phyloP scores from a whole-genome alignment of 768 basidiomycete genomes.

The Agrocybe praecox region DNA sequence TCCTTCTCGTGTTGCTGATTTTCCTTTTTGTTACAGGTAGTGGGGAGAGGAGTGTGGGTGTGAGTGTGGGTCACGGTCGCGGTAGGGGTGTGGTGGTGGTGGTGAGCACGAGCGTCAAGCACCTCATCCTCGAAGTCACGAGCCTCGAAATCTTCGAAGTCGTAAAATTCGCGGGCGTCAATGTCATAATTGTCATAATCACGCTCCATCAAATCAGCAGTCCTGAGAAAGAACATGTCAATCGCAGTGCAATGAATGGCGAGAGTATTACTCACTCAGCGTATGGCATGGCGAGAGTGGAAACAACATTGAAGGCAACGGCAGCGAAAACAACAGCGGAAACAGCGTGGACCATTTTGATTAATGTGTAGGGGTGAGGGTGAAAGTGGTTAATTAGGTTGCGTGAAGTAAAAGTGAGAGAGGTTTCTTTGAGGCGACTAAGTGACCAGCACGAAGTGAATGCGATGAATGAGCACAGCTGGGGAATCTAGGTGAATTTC shows the following conservation, averaged over 20 bases:
- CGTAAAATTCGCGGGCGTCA: slow-evolving; percentile 25
- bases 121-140: slow-evolving; percentile 26
- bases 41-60: slow-evolving; percentile 20
- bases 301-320: slow-evolving; percentile 30
- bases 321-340: slow-evolving; percentile 33
- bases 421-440: slow-evolving; percentile 21
- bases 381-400: slow-evolving; percentile 6
- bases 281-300: slow-evolving; percentile 26
- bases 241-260: not conserved
- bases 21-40: slow-evolving; percentile 21
- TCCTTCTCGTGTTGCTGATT: slow-evolving; percentile 12
- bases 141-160: slow-evolving; percentile 22
- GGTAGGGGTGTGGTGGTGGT: slow-evolving; percentile 7
- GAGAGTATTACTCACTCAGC: slow-evolving; percentile 21
- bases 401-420: slow-evolving; percentile 11
- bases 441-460: slow-evolving; percentile 38
- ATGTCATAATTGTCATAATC: slow-evolving; percentile 20
- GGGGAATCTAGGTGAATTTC: slow-evolving; percentile 13
- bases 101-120: slow-evolving; percentile 17
- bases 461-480: slow-evolving; percentile 38
- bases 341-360: slow-evolving; percentile 33
- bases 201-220: slow-evolving; percentile 19
- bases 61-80: slow-evolving; percentile 18
- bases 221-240: slow-evolving; percentile 9
- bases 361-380: slow-evolving; percentile 8